phyloP scores from a whole-genome alignment of 2,329 filamentous ascomycete genomes.

The Mollisiaceae sp. region DNA sequence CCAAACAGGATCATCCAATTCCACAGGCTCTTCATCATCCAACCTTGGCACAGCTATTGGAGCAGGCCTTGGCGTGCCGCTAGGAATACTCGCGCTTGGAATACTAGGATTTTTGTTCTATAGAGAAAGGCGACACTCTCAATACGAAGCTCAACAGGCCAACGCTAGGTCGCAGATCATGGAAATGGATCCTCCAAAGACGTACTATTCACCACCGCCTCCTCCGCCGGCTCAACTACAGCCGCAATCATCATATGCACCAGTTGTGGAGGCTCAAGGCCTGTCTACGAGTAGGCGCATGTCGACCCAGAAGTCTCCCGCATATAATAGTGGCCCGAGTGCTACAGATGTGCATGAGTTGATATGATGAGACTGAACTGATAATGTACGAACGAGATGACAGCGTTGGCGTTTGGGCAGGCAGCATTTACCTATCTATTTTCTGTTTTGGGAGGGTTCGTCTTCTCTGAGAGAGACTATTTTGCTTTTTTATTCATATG shows the following conservation, averaged over 20 bases:
- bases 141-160: background rate
- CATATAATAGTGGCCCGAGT: background rate
- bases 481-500: no score
- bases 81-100: constrained; percentile 17
- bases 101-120: constrained; percentile 22
- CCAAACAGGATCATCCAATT: background rate
- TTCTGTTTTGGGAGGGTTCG: no score
- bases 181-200: constrained; percentile 10
- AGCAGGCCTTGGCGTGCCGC: constrained; percentile 18
- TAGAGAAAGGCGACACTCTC: constrained; percentile 7
- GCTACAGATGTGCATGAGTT: background rate
- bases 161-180: background rate
- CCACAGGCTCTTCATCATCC: constrained; percentile 5
- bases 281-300: background rate
- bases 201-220: background rate
- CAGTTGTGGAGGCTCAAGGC: background rate
- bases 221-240: background rate
- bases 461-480: no score
- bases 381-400: background rate
- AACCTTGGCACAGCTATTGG: constrained; percentile 17
- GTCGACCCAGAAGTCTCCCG: background rate
- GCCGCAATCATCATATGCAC: background rate
- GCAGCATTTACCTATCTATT: no score
- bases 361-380: background rate
- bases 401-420: background rate